A percentile compares a stretch with the other conserved stretches of the same genome.
Evolutionary conservation across 768 basidiomycete species (phyloP).

Genomic region (Termitomyces bulborhizus): DNA sequence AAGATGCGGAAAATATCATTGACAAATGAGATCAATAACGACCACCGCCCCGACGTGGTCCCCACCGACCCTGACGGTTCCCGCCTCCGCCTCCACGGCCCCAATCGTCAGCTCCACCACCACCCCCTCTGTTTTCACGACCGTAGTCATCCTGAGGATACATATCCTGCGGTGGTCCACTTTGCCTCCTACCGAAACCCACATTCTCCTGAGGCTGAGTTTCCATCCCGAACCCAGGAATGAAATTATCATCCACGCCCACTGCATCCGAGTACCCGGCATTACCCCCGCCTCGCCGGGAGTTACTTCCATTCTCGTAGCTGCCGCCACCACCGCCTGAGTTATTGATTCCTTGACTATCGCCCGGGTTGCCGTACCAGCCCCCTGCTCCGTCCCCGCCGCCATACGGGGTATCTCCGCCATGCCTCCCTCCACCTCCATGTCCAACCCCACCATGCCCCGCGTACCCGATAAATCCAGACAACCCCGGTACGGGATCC

Average conservation of each 20-base stretch:
- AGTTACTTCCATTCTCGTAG: conserved; percentile 12
- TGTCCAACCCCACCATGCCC: conserved; percentile 8
- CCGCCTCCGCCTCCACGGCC: conserved; percentile 27
- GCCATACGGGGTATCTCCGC: conserved; percentile 23
- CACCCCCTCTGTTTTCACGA: conserved; percentile 26
- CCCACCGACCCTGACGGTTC: conserved; percentile 24
- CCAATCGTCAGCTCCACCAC: conserved; percentile 26
- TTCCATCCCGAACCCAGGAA: conserved; percentile 54
- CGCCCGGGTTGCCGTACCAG: conserved; percentile 11
- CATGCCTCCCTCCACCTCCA: conserved; percentile 5
- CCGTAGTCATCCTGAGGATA: conserved; percentile 36
- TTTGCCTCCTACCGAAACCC: conserved; percentile 17
- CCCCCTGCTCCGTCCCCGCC: conserved; percentile 24
- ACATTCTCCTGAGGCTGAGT: conserved; percentile 7
- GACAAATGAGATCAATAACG: conserved; percentile 15
- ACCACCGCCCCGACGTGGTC: conserved; percentile 19
- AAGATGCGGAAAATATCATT: not conserved
- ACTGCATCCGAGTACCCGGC: conserved; percentile 20
- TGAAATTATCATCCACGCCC: conserved; percentile 46
- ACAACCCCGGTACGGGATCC: conserved; percentile 72
- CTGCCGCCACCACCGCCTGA: conserved; percentile 20
- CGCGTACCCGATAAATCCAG: conserved; percentile 32
- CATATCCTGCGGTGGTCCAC: conserved; percentile 37
- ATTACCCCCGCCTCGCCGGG: conserved; percentile 9
- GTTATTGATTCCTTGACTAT: conserved; percentile 24